Base-by-base conservation (phyloP, 108 stramenopile species). In the Cyclostephanos invisitatus region DNA sequence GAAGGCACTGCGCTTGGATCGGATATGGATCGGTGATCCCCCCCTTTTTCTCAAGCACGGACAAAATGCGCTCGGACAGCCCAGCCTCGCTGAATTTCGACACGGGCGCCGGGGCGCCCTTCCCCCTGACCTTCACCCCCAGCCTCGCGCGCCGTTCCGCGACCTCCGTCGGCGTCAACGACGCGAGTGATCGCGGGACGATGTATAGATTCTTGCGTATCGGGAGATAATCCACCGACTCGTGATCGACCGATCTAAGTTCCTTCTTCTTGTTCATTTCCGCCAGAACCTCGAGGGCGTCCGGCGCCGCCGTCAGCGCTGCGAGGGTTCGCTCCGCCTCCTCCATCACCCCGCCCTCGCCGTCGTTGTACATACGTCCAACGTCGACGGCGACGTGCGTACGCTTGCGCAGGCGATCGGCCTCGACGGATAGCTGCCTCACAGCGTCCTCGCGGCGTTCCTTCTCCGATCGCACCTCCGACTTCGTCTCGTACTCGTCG, bases 1-100 rank as follows among this genome's bases (percentile, higher is more conserved):
- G 99, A 32, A 99, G 44, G 72, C 97, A 98, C 83, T 98, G 99
- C 44, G 92, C 83, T 84, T 99, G 99, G 48, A 98, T 90, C n/a
- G 98, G 85, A 64, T 96, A 99, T 14, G 99, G 99, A 65, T 84
- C 75, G 24, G 62, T 56, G 54, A 96, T 92, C 14, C 73, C 77
- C 10, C 73, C 75, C 68, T 88, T 85, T 64, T 86, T 83, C 15
- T 83, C 76, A 64, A 96, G 64, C 14, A 93, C 74, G 42, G 68
- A 58, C 64, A 94, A 67, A 24, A 97, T 93, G 20, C 91, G 78
- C 56, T 97, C 97, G 32, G 91, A 89, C 49, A 98, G 69, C 48
- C 98, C 97, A 60, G 96, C 97, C 71, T 98, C 93, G 64, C 86
- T 83, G 81, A 96, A 97, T 5, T 87, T 83, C 28, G 84, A 76